These are phyloP conservation scores for Tilletia walkeri DNA, from an alignment of 1,284 basidiomycete species.

Conservation along the genomic window DNA sequence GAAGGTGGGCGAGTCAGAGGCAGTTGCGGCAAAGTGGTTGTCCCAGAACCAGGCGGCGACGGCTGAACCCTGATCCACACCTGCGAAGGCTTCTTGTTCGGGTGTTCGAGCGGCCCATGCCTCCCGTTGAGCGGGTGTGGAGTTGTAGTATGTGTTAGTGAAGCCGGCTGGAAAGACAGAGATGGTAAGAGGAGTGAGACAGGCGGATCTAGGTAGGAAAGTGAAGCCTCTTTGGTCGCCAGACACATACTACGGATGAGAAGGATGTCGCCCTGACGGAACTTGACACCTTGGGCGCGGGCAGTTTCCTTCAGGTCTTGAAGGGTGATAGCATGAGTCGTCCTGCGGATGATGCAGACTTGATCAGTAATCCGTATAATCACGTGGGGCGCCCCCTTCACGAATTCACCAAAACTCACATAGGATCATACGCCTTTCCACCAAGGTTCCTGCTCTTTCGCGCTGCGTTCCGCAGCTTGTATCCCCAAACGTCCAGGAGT, in stretches of 20 bases:
- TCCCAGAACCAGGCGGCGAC: constrained; percentile 61
- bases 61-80: constrained; percentile 46
- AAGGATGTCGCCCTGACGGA: constrained; percentile 41
- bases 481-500: constrained; percentile 63
- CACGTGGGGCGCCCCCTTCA: background rate
- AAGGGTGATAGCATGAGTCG: constrained; percentile 64
- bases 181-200: too few relatives aligned
- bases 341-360: constrained; percentile 63
- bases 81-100: constrained; percentile 32
- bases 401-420: background rate
- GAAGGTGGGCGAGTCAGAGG: constrained; percentile 70
- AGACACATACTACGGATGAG: constrained; percentile 30
- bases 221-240: too few relatives aligned
- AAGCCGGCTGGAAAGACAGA: constrained; percentile 59
- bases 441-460: constrained; percentile 11
- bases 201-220: too few relatives aligned
- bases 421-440: constrained; percentile 17
- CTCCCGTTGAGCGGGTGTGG: constrained; percentile 61
- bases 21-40: constrained; percentile 72
- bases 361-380: background rate
- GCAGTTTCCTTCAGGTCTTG: constrained; percentile 67
- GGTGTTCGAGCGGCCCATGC: constrained; percentile 53
- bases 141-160: constrained; percentile 64
- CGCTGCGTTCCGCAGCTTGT: constrained; percentile 20
- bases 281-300: constrained; percentile 63